Conservation (phyloP, 2,329 filamentous ascomycete species). For the Alternaria arbusti region DNA sequence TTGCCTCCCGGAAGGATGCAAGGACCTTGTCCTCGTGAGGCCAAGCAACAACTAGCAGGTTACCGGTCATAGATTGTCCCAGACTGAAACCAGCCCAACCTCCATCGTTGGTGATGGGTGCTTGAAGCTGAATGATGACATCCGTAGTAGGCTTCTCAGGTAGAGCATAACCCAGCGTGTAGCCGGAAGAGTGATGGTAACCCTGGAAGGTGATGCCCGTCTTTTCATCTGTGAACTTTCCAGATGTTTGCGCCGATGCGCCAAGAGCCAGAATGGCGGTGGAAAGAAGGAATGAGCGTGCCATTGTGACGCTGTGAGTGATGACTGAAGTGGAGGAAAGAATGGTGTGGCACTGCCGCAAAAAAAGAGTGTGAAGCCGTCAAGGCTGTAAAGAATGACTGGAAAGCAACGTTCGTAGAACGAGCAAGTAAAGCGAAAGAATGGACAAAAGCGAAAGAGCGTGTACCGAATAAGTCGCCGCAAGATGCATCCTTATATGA, state of each 20-base stretch:
- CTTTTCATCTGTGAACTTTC: conserved; percentile 39
- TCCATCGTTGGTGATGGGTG: conserved; percentile 52
- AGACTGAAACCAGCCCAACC: conserved; percentile 61
- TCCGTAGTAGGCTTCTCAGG: conserved; percentile 58
- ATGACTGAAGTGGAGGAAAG: conserved; percentile 15
- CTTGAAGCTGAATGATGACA: conserved; percentile 61
- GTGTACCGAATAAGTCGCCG: conserved; percentile 1
- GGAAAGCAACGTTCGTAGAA: conserved; percentile 22
- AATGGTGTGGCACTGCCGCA: conserved; percentile 32
- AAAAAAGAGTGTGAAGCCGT: conserved; percentile 38
- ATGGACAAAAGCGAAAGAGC: conserved; percentile 18
- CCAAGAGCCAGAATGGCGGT: conserved; percentile 33
- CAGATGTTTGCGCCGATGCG: conserved; percentile 33
- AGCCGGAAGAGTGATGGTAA: conserved; percentile 48
- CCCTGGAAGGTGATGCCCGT: conserved; percentile 45
- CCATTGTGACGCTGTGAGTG: conserved; percentile 26
- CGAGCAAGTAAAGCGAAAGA: conserved; percentile 18
- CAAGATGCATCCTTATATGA: conserved; percentile 17
- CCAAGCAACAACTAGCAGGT: conserved; percentile 62
- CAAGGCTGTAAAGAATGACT: conserved; percentile 39
- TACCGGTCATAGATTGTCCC: conserved; percentile 56
- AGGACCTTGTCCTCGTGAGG: conserved; percentile 57
- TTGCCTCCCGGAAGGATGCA: conserved; percentile 54
- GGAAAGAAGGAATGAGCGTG: conserved; percentile 36
- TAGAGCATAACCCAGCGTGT: conserved; percentile 59